Evolutionary conservation across 495 filamentous ascomycete species (phyloP), one percentile per base, ranked within the genome.

Genomic region (Penicillium taxi): DNA sequence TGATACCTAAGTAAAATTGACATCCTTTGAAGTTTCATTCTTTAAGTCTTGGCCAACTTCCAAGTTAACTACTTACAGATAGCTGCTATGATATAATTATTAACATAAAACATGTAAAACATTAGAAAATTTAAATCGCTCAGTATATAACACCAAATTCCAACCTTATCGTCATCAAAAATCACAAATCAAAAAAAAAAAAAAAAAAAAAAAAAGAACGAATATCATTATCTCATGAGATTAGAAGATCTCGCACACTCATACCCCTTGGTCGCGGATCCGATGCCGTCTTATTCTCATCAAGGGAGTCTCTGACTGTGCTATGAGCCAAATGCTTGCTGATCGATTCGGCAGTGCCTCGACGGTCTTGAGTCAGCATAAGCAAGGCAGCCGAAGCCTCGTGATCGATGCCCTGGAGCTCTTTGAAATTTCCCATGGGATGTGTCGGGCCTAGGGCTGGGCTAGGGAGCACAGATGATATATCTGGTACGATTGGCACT

Each of bases 221-320:
- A 19, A 13, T 9, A 24, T 20, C 19, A 32, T 37, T 14, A 4
- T 13, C 27, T 42, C 45, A 64, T 36, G 80, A 75, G 38, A 77
- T 87, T 28, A 93, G 66, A 37, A 91, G 58, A 61, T 93, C 86
- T 38, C 70, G 77, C 1, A 90, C 86, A 53, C 85, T 89, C 77
- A 90, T 85, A 0, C 82, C 78, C 44, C 56, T 55, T 33, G 53
- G 56, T 30, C 53, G 38, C 16, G 55, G 53, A 0, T 39, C 15
- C 17, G 59, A 52, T 9, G 41, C 18, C 6, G 33, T 41, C 35
- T 13, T 12, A 6, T 12, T 25, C 9, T 44, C 37, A 5, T 43
- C 45, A 22, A 37, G 22, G 1, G 56, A 19, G n/a, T n/a, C n/a
- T n/a, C n/a, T n/a, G n/a, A n/a, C n/a, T 8, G 50, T 51, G 14